A percentile compares a stretch with the other conserved stretches of the same genome.
Conservation (phyloP, 2,329 filamentous ascomycete species). For the Hypoxylon sp. region DNA sequence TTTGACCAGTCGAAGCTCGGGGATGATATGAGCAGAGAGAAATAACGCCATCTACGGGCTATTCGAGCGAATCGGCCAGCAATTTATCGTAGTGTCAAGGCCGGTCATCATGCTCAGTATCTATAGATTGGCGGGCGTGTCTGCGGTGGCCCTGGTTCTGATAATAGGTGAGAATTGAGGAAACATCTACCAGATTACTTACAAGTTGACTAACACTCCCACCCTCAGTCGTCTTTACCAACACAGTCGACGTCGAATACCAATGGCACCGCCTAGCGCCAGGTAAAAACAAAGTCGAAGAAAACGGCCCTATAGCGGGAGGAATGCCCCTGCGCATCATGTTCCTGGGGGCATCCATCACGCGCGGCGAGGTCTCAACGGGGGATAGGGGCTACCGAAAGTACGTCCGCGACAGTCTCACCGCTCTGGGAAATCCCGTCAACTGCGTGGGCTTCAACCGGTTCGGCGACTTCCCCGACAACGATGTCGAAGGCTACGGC, state of each 20-base stretch:
- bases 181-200: not conserved
- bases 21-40: conserved; percentile 20
- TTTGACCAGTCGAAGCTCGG: not conserved
- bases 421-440: conserved; percentile 42
- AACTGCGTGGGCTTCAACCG: conserved; percentile 49
- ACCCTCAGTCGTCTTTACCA: conserved; percentile 30
- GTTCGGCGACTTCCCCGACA: conserved; percentile 47
- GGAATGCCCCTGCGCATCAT: conserved; percentile 46
- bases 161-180: conserved; percentile 28
- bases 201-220: conserved; percentile 15
- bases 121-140: conserved; percentile 28
- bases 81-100: not conserved
- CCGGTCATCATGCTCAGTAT: conserved; percentile 25
- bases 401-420: conserved; percentile 45
- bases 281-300: conserved; percentile 12
- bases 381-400: conserved; percentile 46
- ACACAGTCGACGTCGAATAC: conserved; percentile 39
- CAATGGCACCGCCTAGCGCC: conserved; percentile 31
- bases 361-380: conserved; percentile 44
- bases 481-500: conserved; percentile 47
- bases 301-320: conserved; percentile 30
- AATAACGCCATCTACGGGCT: not conserved
- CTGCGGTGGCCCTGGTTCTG: conserved; percentile 17
- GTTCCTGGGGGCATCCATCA: conserved; percentile 45
- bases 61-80: conserved; percentile 4